A percentile compares a stretch with the other conserved stretches of the same genome.
These are phyloP conservation scores for Fermentozyma sake DNA, from an alignment of 1,139 yeast genomes.

Conservation along the genomic window DNA sequence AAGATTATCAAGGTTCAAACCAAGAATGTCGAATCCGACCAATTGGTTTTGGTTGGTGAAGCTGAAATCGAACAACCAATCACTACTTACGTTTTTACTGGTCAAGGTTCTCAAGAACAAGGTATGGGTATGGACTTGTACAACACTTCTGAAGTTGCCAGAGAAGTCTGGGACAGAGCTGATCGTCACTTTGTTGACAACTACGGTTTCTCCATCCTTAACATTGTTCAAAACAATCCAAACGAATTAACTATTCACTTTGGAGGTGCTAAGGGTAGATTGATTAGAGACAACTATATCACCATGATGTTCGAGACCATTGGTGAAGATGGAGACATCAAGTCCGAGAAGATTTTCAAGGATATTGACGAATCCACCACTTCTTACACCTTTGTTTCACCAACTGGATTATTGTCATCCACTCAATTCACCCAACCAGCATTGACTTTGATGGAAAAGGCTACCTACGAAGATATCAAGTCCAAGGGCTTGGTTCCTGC, in stretches of 20 bases:
- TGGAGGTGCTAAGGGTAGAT: conserved; percentile 97
- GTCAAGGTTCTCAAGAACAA: conserved; percentile 99
- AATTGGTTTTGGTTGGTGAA: conserved; percentile 81
- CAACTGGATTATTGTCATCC: conserved; percentile 93
- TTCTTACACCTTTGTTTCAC: conserved; percentile 84
- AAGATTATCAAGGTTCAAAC: conserved; percentile 93
- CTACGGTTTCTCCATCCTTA: conserved; percentile 94
- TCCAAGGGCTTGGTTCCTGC: conserved; percentile 93
- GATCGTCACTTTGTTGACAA: conserved; percentile 87
- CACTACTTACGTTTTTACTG: conserved; percentile 95
- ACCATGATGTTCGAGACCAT: conserved; percentile 97
- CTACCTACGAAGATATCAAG: conserved; percentile 95
- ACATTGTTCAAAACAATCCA: conserved; percentile 94
- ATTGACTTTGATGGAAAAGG: conserved; percentile 97
- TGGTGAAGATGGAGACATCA: conserved; percentile 76
- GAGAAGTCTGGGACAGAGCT: conserved; percentile 96
- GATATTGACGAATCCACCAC: conserved; percentile 78
- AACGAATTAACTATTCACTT: conserved; percentile 92
- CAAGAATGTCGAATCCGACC: conserved; percentile 72
- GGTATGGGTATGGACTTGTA: conserved; percentile 99
- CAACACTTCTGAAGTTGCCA: conserved; percentile 86
- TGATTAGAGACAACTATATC: conserved; percentile 88
- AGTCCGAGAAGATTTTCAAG: conserved; percentile 92
- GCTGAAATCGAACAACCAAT: conserved; percentile 99
- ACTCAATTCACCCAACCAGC: conserved; percentile 99